Conservation (phyloP, 2,329 filamentous ascomycete species). For the Dactylellina parvicollis region DNA sequence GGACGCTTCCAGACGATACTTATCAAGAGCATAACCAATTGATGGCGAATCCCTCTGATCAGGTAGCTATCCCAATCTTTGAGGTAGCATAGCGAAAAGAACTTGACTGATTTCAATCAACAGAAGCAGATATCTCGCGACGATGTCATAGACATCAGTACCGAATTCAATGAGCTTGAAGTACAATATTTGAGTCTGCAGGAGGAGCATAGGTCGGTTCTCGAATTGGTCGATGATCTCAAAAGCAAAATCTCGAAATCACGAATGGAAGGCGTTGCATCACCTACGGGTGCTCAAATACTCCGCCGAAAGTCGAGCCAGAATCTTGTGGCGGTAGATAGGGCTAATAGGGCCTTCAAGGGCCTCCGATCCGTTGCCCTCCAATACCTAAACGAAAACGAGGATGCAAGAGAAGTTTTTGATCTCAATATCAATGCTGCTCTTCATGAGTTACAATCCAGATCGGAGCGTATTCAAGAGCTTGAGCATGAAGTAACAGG, state of each 20-base stretch:
- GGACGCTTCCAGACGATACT: neutral
- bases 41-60: no score
- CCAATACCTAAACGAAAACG: slow-evolving; percentile 83
- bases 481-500: slow-evolving; percentile 84
- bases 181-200: slow-evolving; percentile 65
- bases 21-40: no score
- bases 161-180: slow-evolving; percentile 45
- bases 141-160: slow-evolving; percentile 55
- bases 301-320: slow-evolving; percentile 94
- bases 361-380: slow-evolving; percentile 86
- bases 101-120: neutral
- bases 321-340: slow-evolving; percentile 84
- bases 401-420: slow-evolving; percentile 89
- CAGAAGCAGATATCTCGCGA: slow-evolving; percentile 58
- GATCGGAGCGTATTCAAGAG: slow-evolving; percentile 88
- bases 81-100: no score
- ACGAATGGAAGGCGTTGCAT: slow-evolving; percentile 70
- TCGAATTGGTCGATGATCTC: slow-evolving; percentile 88
- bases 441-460: slow-evolving; percentile 87
- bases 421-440: slow-evolving; percentile 90
- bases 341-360: slow-evolving; percentile 88
- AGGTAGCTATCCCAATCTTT: no score
- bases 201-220: slow-evolving; percentile 82
- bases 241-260: slow-evolving; percentile 85
- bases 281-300: slow-evolving; percentile 76